These are phyloP conservation scores for Sporothrix protearum DNA, from an alignment of 2,329 filamentous ascomycete genomes.

Conservation along the genomic window DNA sequence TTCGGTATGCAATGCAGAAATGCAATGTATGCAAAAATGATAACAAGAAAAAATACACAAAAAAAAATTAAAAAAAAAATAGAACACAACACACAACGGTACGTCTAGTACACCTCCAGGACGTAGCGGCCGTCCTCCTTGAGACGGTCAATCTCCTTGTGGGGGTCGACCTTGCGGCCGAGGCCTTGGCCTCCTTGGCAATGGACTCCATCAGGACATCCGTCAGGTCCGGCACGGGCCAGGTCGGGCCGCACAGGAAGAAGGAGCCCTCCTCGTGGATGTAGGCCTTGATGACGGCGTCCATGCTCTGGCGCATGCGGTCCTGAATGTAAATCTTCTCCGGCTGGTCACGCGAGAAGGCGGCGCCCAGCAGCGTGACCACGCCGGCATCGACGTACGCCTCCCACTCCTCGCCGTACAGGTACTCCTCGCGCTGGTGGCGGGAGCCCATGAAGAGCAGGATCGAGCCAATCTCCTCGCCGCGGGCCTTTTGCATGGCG, in stretches of 20 bases:
- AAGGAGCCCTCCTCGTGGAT: slow-evolving; percentile 85
- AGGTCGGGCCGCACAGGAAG: slow-evolving; percentile 96
- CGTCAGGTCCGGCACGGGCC: slow-evolving; percentile 96
- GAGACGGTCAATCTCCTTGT: slow-evolving; percentile 91
- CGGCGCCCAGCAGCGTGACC: slow-evolving; percentile 86
- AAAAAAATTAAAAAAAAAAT: neutral
- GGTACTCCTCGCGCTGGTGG: slow-evolving; percentile 96
- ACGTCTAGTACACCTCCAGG: slow-evolving; percentile 84
- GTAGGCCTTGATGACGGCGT: slow-evolving; percentile 81
- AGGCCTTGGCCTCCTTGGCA: slow-evolving; percentile 64
- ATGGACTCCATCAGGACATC: slow-evolving; percentile 92
- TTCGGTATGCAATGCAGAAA: neutral
- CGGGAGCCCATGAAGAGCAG: slow-evolving; percentile 95
- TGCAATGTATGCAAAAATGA: neutral
- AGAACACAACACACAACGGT: neutral
- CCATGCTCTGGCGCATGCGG: slow-evolving; percentile 84
- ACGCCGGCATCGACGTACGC: slow-evolving; percentile 94
- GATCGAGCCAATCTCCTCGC: slow-evolving; percentile 89
- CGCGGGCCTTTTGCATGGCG: slow-evolving; percentile 95
- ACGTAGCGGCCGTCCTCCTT: slow-evolving; percentile 96
- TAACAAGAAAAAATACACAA: neutral
- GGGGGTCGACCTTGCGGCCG: slow-evolving; percentile 75
- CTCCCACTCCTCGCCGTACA: slow-evolving; percentile 99
- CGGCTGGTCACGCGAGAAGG: slow-evolving; percentile 94
- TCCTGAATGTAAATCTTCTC: slow-evolving; percentile 99